Evolutionary conservation across 768 basidiomycete species (phyloP).

Genomic region (Cystofilobasidium capitatum): DNA sequence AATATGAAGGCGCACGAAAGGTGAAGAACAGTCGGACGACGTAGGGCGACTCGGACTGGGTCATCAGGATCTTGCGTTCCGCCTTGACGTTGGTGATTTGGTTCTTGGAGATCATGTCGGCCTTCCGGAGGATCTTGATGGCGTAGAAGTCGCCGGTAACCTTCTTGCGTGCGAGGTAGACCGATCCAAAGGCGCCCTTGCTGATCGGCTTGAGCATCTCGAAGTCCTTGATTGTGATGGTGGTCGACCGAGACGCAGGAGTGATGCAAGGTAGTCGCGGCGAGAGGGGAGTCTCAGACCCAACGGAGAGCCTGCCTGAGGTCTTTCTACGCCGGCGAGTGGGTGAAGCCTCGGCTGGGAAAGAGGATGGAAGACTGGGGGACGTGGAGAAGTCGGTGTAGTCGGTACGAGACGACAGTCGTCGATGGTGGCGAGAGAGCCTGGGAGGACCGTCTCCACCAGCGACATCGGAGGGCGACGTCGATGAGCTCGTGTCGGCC

Average conservation of each 20-base stretch:
- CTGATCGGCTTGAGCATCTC: constrained; percentile 99
- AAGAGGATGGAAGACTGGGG: too few relatives aligned
- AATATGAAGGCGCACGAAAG: constrained; percentile 48
- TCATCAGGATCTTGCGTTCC: constrained; percentile 99
- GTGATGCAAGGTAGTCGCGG: constrained; percentile 73
- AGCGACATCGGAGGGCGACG: constrained; percentile 3
- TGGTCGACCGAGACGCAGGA: constrained; percentile 64
- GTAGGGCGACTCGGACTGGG: constrained; percentile 94
- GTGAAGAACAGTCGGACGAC: constrained; percentile 97
- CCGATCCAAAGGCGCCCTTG: constrained; percentile 96
- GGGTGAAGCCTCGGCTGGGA: background rate
- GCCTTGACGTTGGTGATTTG: constrained; percentile 99
- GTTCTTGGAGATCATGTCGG: constrained; percentile 99
- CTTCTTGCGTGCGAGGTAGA: constrained; percentile 97
- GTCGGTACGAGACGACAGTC: constrained; percentile 3
- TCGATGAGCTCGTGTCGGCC: background rate
- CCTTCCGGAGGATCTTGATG: constrained; percentile 99
- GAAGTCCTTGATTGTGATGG: constrained; percentile 95
- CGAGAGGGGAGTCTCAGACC: constrained; percentile 54
- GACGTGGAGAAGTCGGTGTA: constrained; percentile 5
- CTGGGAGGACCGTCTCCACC: constrained; percentile 8
- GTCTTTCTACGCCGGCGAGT: constrained; percentile 23
- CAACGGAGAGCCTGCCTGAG: constrained; percentile 29
- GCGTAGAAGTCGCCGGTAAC: constrained; percentile 97
- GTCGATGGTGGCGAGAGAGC: background rate